A percentile compares a stretch with the other conserved stretches of the same genome.
Evolutionary conservation across 352 stramenopile genomes (phyloP).

Genomic region (Peronospora farinosa): DNA sequence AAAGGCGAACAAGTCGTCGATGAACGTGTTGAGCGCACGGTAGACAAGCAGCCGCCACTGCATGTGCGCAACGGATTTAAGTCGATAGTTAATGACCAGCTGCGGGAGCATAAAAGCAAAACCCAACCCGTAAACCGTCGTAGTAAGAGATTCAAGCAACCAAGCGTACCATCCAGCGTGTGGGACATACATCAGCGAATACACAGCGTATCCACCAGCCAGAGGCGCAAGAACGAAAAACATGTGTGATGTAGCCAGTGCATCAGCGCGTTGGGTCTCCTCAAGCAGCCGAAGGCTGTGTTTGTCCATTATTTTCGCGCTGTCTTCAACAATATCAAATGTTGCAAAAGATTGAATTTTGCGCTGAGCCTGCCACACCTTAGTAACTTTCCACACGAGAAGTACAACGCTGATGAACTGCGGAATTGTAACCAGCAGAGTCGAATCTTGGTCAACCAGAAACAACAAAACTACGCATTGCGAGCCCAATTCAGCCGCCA

Average conservation of each 20-base stretch:
- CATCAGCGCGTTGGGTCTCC: conserved; percentile 64
- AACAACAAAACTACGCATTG: conserved; percentile 93
- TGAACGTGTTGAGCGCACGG: conserved; percentile 90
- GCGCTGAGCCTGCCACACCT: conserved; percentile 42
- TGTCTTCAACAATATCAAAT: conserved; percentile 25
- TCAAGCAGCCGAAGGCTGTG: conserved; percentile 23
- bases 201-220: conserved; percentile 67
- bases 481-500: conserved; percentile 91
- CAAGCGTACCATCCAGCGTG: conserved; percentile 82
- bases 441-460: conserved; percentile 92
- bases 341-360: background rate
- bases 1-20: conserved; percentile 90
- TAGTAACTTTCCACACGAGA: conserved; percentile 86
- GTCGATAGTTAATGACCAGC: conserved; percentile 91
- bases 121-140: conserved; percentile 85
- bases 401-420: conserved; percentile 64
- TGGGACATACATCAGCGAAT: conserved; percentile 78
- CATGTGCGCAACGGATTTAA: conserved; percentile 88
- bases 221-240: conserved; percentile 69
- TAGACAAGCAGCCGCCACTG: conserved; percentile 95
- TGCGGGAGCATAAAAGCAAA: conserved; percentile 90
- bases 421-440: conserved; percentile 86
- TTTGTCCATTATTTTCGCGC: conserved; percentile 29
- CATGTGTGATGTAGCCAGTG: conserved; percentile 81
- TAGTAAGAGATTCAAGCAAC: conserved; percentile 81